Base-by-base conservation (phyloP, 2,329 filamentous ascomycete genomes). In the Bipolaris zeicola region DNA sequence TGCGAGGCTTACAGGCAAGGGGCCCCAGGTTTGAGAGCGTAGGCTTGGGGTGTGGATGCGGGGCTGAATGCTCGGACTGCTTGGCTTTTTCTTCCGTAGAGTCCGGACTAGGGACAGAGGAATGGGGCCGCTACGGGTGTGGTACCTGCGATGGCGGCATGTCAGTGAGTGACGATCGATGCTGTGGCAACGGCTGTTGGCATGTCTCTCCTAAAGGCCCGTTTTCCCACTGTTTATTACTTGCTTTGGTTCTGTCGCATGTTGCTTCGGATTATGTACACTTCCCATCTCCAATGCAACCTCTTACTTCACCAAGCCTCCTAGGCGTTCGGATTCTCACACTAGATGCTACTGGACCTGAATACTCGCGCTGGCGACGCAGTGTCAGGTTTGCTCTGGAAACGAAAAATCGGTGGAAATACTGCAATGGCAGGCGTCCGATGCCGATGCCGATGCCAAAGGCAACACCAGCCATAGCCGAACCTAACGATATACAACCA, bases 371-470 rank as follows among this genome's bases (percentile, higher is more conserved):
- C 62, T 75, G 73, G 73, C 61, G 70, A 50, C 64, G 72, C 8
- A 63, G 63, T 33, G 57, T 75, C n/a, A 67, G 67, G 49, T 69
- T 63, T 34, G 71, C 69, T 8, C 66, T 73, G 55, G 66, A 63
- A 49, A 62, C 63, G 31, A 74, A 73, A 57, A 69, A 64, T 50
- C 67, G 59, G 3, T 75, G 73, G 73, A 69, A 64, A 44, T 69
- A 71, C 43, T 75, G 73, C 48, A 67, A 71, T 62, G 73, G 73
- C 34, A 49, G 59, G 24, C 53, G 38, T 36, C 64, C 66, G 5
- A 74, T 74, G 73, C 73, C 73, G 1, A 75, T 75, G 73, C 73
- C 73, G 1, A 75, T 75, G 73, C 73, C 73, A 3, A 65, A 66
- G 24, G 60, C 63, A 14, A 64, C 65, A 33, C 62, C 65, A 14